Evolutionary conservation across 441 rosid genomes (phyloP).

Genomic region (Eutrema salsugineum): DNA sequence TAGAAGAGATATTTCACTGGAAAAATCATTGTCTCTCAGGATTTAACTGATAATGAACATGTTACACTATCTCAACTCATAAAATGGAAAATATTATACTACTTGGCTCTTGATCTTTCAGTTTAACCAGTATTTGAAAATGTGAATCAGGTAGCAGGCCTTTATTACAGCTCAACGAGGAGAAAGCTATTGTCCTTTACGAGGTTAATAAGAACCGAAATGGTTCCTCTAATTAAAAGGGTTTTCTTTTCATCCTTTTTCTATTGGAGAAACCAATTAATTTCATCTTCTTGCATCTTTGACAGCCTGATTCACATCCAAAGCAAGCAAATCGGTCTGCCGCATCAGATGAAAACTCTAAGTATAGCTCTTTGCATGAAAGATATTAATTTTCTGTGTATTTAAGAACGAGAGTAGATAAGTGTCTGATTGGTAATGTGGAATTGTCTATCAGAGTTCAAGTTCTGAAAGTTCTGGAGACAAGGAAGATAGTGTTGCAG

Average conservation of each 20-base stretch:
- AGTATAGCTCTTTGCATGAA: slow-evolving; percentile 32
- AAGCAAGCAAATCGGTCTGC: slow-evolving; percentile 56
- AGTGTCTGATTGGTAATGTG: not conserved
- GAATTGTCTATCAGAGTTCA: slow-evolving; percentile 54
- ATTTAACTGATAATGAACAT: not conserved
- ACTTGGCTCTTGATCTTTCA: not conserved
- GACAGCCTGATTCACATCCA: slow-evolving; percentile 69
- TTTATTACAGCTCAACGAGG: slow-evolving; percentile 48
- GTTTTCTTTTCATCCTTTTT: not conserved
- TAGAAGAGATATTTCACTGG: not conserved
- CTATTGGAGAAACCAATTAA: slow-evolving; percentile 4
- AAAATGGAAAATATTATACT: not conserved
- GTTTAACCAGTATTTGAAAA: slow-evolving; percentile 9
- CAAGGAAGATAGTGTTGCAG: slow-evolving; percentile 73
- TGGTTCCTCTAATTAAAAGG: not conserved
- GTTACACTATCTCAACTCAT: not conserved
- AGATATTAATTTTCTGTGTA: not conserved
- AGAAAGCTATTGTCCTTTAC: slow-evolving; percentile 91
- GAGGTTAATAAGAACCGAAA: slow-evolving; percentile 40
- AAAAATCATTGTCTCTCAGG: not conserved
- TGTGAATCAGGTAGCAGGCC: slow-evolving; percentile 55
- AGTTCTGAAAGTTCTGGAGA: slow-evolving; percentile 88
- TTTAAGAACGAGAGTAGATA: not conserved
- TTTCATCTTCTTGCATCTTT: slow-evolving; percentile 27
- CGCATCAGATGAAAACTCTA: slow-evolving; percentile 61